A percentile compares a stretch with the other conserved stretches of the same genome.
Conservation (phyloP, 2,329 filamentous ascomycete species). For the Cladosporium sp. region DNA sequence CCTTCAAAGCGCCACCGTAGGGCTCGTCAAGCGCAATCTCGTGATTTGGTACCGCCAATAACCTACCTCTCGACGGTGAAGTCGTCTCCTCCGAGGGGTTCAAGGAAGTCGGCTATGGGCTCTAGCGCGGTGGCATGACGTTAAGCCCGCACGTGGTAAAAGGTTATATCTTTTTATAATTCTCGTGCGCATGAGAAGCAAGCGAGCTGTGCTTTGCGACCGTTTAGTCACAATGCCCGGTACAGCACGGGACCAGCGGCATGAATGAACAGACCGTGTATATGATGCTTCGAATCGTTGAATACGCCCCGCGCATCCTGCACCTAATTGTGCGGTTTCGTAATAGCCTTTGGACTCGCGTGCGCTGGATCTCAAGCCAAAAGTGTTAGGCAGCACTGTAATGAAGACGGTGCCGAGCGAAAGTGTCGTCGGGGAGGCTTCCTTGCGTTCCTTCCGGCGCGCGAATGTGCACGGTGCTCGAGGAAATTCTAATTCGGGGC, state of each 20-base stretch:
- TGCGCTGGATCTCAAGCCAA: neutral
- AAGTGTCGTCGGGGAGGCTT: constrained; percentile 1
- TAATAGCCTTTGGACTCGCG: neutral
- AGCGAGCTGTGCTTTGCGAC: neutral
- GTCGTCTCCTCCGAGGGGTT: neutral
- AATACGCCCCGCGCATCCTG: neutral
- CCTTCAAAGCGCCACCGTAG: neutral
- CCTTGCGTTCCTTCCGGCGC: neutral
- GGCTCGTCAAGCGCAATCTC: constrained; percentile 2
- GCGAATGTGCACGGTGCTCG: neutral
- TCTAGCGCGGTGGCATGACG: constrained; percentile 11
- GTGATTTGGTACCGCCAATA: neutral
- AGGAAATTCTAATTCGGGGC: constrained; percentile 1
- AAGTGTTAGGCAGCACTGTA: constrained; percentile 4
- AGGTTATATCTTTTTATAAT: constrained; percentile 12
- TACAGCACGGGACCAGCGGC: neutral
- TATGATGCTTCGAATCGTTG: neutral
- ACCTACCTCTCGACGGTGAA: neutral
- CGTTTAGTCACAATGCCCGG: neutral
- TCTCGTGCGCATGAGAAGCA: neutral
- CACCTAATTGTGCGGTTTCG: neutral
- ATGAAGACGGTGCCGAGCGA: neutral
- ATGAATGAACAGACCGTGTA: neutral
- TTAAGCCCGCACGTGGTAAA: constrained; percentile 8
- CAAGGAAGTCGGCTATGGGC: neutral